phyloP scores from a whole-genome alignment of 1,284 basidiomycete genomes.

The Rhodotorula sp. region DNA sequence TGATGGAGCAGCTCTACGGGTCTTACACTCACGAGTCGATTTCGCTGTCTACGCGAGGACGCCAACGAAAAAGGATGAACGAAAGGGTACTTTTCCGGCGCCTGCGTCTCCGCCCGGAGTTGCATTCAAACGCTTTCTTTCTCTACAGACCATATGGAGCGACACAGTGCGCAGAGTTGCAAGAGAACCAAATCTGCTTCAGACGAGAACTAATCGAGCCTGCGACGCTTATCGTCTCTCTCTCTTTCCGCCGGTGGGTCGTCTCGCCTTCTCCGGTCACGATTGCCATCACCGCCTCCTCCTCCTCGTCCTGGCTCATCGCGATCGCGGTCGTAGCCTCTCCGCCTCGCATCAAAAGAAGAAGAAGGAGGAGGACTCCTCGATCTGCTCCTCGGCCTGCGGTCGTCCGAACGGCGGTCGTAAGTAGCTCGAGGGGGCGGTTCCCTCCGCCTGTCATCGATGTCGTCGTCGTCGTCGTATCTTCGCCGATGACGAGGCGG shows the following conservation, averaged over 20 bases:
- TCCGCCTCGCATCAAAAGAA: not conserved
- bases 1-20: no score
- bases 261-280: not conserved
- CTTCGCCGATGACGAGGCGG: not conserved
- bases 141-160: no score
- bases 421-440: not conserved
- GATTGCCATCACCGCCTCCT: not conserved
- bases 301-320: not conserved
- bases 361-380: not conserved
- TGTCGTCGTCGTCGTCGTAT: not conserved
- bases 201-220: not conserved
- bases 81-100: no score
- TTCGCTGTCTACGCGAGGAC: no score
- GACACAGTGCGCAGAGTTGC: no score
- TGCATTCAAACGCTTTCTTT: no score
- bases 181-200: no score
- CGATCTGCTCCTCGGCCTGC: conserved; percentile 4
- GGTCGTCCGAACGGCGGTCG: not conserved
- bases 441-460: not conserved
- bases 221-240: conserved; percentile 18
- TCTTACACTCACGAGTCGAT: no score
- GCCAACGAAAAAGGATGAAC: no score
- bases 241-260: not conserved
- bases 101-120: no score
- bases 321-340: not conserved